Evolutionary conservation across 139 green algal genomes (phyloP).

Genomic region (Tetradesmus obliquus): DNA sequence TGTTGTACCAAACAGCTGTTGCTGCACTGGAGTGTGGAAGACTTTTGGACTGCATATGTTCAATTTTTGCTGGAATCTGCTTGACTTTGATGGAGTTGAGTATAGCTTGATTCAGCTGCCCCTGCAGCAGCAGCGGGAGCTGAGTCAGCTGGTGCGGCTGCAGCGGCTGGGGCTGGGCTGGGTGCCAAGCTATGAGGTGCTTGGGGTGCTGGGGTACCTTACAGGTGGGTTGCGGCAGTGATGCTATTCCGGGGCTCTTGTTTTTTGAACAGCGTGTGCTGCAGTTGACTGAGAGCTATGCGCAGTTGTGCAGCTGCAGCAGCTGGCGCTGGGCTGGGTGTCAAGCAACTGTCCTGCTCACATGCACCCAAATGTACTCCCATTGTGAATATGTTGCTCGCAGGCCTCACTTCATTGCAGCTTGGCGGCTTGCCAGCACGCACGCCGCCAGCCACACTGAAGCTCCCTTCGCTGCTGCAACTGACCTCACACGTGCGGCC

Average conservation of each 20-base stretch:
- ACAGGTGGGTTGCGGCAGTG: not conserved
- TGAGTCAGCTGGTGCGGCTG: not conserved
- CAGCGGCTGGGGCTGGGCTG: not conserved
- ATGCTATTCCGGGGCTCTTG: not conserved
- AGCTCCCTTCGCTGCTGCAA: not conserved
- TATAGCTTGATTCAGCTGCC: too few relatives aligned
- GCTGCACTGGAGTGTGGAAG: not conserved
- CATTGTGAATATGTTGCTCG: too few relatives aligned
- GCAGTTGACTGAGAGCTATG: not conserved
- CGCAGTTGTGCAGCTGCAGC: not conserved
- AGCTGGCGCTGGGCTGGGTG: not conserved
- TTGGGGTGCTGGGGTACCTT: not conserved
- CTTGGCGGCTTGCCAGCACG: not conserved
- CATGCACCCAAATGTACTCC: too few relatives aligned
- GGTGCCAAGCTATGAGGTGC: not conserved
- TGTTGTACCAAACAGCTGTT: not conserved
- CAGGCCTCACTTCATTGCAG: not conserved
- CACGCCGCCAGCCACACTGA: not conserved
- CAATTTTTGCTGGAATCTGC: too few relatives aligned
- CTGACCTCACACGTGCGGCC: slow-evolving; percentile 8
- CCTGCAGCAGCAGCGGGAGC: not conserved
- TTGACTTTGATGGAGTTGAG: too few relatives aligned
- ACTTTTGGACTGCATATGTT: not conserved
- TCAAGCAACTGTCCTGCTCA: too few relatives aligned
- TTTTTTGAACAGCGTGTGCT: not conserved